Evolutionary conservation across 176 grass and related monocot species (phyloP).

Genomic region (Juncus inflexus): DNA sequence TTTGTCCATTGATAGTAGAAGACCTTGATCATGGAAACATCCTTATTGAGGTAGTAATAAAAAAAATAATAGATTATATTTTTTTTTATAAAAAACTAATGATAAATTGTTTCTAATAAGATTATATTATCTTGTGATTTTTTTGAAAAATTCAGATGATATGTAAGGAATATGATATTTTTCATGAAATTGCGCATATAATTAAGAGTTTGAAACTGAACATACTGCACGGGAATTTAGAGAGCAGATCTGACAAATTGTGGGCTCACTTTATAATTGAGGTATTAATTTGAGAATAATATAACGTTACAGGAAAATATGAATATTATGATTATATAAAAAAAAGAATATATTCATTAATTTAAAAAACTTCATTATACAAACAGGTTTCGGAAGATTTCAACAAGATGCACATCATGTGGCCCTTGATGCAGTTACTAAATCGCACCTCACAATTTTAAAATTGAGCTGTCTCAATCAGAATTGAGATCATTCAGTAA

Average conservation of each 20-base stretch:
- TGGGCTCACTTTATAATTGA: conserved; percentile 62
- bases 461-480: not conserved
- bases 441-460: conserved; percentile 30
- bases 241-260: conserved; percentile 33
- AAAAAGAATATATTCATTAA: too few species aligned
- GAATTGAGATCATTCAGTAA: too few species aligned
- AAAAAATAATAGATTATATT: not conserved
- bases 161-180: conserved; percentile 44
- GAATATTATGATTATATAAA: not conserved
- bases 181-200: conserved; percentile 47
- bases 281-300: not conserved
- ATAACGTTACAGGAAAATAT: not conserved
- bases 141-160: conserved; percentile 30
- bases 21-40: conserved; percentile 57
- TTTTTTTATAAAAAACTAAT: too few species aligned
- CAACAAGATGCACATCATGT: conserved; percentile 65
- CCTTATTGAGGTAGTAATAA: conserved; percentile 52
- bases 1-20: conserved; percentile 57
- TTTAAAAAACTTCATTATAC: too few species aligned
- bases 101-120: not conserved
- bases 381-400: conserved; percentile 39
- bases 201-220: conserved; percentile 46
- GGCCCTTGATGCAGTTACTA: conserved; percentile 61
- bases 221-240: conserved; percentile 59
- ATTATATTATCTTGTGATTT: not conserved